phyloP scores from a whole-genome alignment of 179 eudicot genomes.

The Carnegiea gigantea region DNA sequence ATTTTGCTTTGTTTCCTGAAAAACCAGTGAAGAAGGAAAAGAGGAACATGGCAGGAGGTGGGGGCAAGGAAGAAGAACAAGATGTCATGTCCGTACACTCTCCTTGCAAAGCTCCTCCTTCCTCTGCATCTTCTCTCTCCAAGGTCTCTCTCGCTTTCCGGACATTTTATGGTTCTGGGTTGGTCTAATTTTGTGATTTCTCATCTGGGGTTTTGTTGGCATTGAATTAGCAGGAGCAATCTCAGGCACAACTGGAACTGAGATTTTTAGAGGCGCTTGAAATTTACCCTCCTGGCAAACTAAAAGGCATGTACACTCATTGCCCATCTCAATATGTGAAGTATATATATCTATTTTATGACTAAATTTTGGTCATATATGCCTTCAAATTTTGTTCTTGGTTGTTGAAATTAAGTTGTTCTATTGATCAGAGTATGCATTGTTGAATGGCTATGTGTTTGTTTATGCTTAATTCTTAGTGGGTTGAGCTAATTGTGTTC shows the following conservation, averaged over 20 bases:
- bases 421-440: conserved; percentile 9
- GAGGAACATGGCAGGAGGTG: conserved; percentile 17
- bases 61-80: conserved; percentile 72
- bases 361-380: not conserved
- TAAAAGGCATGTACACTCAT: conserved; percentile 49
- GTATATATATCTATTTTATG: not conserved
- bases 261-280: conserved; percentile 85
- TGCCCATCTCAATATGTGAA: not conserved
- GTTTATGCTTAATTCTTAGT: not conserved
- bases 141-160: conserved; percentile 42
- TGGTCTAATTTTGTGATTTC: conserved; percentile 13
- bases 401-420: not conserved
- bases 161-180: conserved; percentile 14
- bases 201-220: conserved; percentile 16
- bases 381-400: not conserved
- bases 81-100: conserved; percentile 93
- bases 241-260: conserved; percentile 91
- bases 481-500: too few species aligned
- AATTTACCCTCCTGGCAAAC: conserved; percentile 85
- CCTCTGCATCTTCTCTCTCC: conserved; percentile 75
- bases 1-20: not conserved
- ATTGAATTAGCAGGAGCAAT: conserved; percentile 57
- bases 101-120: conserved; percentile 78
- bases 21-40: not conserved
- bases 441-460: not conserved